A percentile compares a stretch with the other conserved stretches of the same genome.
Evolutionary conservation across 345 rosid species (phyloP).

Genomic region (Theobroma cacao): DNA sequence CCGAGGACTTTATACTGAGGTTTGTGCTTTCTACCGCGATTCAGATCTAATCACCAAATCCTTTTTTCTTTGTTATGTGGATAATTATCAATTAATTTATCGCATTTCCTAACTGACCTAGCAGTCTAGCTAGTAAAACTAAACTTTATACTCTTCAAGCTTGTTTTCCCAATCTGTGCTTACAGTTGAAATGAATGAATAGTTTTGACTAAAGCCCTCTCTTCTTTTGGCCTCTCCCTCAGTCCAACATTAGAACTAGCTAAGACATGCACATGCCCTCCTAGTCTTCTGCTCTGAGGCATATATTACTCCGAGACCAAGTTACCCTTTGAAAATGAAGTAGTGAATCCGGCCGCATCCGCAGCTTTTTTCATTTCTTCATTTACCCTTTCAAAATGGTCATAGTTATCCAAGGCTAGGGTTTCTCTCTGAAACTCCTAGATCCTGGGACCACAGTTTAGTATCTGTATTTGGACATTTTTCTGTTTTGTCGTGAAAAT

Average conservation of each 20-base stretch:
- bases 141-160: background rate
- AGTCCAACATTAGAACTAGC: background rate
- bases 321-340: background rate
- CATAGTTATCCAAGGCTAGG: background rate
- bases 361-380: background rate
- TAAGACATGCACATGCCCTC: background rate
- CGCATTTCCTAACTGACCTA: too few species aligned
- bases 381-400: background rate
- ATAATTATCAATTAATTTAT: background rate
- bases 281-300: background rate
- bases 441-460: constrained; percentile 14
- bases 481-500: constrained; percentile 8
- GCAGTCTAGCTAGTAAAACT: too few species aligned
- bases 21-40: background rate
- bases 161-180: background rate
- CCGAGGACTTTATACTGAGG: background rate
- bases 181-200: background rate
- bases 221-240: background rate
- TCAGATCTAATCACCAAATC: background rate
- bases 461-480: background rate
- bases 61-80: background rate
- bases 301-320: background rate
- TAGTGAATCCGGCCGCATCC: background rate
- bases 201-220: background rate
- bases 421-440: background rate